Conservation (phyloP, 2,329 filamentous ascomycete genomes). For the Fusarium anthophilum region DNA sequence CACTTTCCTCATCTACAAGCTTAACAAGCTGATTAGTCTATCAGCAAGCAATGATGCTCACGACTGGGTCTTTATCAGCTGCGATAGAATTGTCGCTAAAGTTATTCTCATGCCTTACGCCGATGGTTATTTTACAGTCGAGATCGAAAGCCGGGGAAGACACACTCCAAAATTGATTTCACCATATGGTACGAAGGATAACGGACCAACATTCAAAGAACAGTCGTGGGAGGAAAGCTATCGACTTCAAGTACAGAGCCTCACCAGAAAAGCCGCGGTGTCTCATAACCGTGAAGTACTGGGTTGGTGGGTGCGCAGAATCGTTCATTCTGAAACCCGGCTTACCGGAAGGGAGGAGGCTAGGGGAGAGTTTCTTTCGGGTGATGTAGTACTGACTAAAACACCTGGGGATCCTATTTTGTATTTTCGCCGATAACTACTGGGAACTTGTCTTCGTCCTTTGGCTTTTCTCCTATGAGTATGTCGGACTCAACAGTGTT, state of each 20-base stretch:
- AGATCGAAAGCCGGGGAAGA: no score
- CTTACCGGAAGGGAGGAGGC: background rate
- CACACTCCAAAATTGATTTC: no score
- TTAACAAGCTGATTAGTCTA: background rate
- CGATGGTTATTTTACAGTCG: no score
- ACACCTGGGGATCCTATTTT: fast-evolving
- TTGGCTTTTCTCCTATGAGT: background rate
- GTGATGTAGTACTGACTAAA: background rate
- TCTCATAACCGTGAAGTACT: background rate
- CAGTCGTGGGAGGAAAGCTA: background rate
- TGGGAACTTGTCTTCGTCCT: fast-evolving
- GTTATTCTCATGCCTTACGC: no score
- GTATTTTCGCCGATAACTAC: background rate
- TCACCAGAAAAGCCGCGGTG: background rate
- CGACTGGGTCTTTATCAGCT: background rate
- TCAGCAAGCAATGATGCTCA: fast-evolving
- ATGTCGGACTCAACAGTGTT: fast-evolving
- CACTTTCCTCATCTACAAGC: background rate
- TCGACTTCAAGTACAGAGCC: fast-evolving
- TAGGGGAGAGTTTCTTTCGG: background rate
- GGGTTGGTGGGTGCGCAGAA: background rate
- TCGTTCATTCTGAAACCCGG: fast-evolving
- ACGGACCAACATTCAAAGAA: background rate
- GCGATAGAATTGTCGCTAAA: no score
- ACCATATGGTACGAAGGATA: background rate